phyloP scores from a whole-genome alignment of 768 basidiomycete genomes.

The Trametes sanguinea region DNA sequence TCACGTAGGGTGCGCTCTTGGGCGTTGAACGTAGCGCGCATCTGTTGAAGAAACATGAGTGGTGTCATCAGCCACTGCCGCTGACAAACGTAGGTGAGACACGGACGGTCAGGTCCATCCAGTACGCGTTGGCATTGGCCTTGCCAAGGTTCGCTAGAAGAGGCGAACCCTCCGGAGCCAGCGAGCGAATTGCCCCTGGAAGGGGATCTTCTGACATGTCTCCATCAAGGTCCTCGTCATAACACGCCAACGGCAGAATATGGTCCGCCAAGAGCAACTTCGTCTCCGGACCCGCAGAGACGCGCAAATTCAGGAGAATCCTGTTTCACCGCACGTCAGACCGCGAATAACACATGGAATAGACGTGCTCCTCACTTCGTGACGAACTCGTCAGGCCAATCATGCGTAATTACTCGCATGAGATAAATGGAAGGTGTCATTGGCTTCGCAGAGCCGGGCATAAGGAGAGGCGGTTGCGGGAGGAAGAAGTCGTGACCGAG shows the following conservation, averaged over 20 bases:
- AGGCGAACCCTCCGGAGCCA: conserved; percentile 58
- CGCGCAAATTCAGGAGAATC: conserved; percentile 48
- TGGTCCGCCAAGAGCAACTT: conserved; percentile 72
- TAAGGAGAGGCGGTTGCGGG: conserved; percentile 45
- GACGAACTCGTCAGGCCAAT: conserved; percentile 67
- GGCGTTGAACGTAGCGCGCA: conserved; percentile 68
- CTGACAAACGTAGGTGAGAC: background rate
- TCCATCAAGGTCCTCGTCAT: conserved; percentile 42
- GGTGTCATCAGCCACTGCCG: conserved; percentile 59
- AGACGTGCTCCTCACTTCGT: conserved; percentile 21
- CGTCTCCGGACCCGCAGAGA: conserved; percentile 46
- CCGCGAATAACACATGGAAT: background rate
- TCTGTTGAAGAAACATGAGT: conserved; percentile 58
- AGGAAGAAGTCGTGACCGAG: conserved; percentile 81
- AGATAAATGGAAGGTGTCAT: conserved; percentile 62
- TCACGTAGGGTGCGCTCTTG: conserved; percentile 74
- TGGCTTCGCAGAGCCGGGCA: conserved; percentile 23
- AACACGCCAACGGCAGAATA: conserved; percentile 68
- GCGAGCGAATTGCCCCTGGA: conserved; percentile 47
- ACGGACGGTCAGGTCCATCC: conserved; percentile 67
- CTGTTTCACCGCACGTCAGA: conserved; percentile 35
- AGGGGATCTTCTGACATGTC: conserved; percentile 35
- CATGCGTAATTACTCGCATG: conserved; percentile 71
- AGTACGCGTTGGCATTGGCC: conserved; percentile 68
- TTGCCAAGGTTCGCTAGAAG: conserved; percentile 75